Percentiles rank a stretch among this genome's conserved stretches.
Conservation (phyloP, 305 asterid species). For the Rubia balearica region DNA sequence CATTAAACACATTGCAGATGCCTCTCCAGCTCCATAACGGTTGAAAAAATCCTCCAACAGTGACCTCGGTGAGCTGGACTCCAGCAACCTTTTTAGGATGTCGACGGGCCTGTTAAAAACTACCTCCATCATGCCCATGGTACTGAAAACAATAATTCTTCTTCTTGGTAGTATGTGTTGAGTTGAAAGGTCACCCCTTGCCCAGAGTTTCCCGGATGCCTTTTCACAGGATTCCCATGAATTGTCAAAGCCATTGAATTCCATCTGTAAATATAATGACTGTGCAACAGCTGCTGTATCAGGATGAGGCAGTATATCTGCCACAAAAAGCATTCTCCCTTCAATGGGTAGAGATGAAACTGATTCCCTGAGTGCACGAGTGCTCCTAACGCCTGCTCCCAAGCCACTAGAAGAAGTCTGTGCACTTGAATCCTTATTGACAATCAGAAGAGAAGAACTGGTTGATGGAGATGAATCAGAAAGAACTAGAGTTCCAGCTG, state of each 20-base stretch:
- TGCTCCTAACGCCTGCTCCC: slow-evolving; percentile 63
- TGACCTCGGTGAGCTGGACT: slow-evolving; percentile 79
- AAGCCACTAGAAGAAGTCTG: slow-evolving; percentile 62
- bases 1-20: slow-evolving; percentile 94
- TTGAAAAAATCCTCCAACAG: slow-evolving; percentile 83
- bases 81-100: slow-evolving; percentile 73
- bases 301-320: slow-evolving; percentile 78
- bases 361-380: slow-evolving; percentile 83
- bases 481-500: slow-evolving; percentile 76
- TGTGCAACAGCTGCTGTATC: slow-evolving; percentile 72
- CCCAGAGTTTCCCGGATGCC: slow-evolving; percentile 70
- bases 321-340: slow-evolving; percentile 87
- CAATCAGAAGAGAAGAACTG: slow-evolving; percentile 76
- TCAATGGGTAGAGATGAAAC: slow-evolving; percentile 81
- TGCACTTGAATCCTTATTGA: slow-evolving; percentile 62
- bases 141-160: slow-evolving; percentile 78
- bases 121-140: slow-evolving; percentile 99
- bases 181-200: slow-evolving; percentile 87
- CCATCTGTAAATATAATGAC: slow-evolving; percentile 78
- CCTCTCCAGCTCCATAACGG: slow-evolving; percentile 95
- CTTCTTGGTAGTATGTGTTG: slow-evolving; percentile 93
- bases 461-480: slow-evolving; percentile 90
- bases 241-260: slow-evolving; percentile 52
- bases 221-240: slow-evolving; percentile 70
- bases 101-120: slow-evolving; percentile 93